Evolutionary conservation across 2,329 filamentous ascomycete species (phyloP).

Genomic region (Leptographium galeiforme): DNA sequence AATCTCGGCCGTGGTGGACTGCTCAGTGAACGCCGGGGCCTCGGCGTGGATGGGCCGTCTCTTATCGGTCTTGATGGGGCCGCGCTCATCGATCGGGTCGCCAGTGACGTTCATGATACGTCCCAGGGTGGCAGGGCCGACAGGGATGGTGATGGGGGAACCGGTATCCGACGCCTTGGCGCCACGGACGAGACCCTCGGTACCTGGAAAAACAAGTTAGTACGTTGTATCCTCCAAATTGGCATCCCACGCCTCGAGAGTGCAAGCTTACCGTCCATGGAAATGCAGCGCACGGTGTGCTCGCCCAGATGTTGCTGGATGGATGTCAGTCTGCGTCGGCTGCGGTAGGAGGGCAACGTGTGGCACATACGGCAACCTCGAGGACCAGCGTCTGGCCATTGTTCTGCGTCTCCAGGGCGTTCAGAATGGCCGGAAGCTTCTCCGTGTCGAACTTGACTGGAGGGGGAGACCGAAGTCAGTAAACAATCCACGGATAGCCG

Average conservation of each 20-base stretch:
- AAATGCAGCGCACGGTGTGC: conserved; percentile 98
- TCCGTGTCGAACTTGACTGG: conserved; percentile 93
- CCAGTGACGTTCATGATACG: conserved; percentile 99
- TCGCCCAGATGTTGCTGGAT: conserved; percentile 94
- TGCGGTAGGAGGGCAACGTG: conserved; percentile 7
- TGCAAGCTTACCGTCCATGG: conserved; percentile 81
- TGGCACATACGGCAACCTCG: conserved; percentile 72
- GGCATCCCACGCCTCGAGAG: too few species aligned
- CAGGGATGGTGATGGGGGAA: conserved; percentile 88
- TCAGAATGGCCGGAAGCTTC: conserved; percentile 92
- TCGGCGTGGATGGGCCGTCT: conserved; percentile 86
- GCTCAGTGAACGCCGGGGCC: conserved; percentile 80
- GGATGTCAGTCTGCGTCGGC: conserved; percentile 8
- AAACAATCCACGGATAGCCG: conserved; percentile 6
- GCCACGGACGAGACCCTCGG: conserved; percentile 97
- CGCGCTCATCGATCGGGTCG: conserved; percentile 99
- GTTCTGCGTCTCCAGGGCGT: conserved; percentile 86
- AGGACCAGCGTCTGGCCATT: conserved; percentile 88
- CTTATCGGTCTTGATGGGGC: conserved; percentile 90
- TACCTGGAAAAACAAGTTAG: conserved; percentile 45
- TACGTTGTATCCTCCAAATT: too few species aligned
- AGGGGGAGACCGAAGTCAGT: conserved; percentile 12
- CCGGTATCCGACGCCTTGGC: conserved; percentile 76
- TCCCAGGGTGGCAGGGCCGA: conserved; percentile 84
- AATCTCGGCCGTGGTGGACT: conserved; percentile 93